These are phyloP conservation scores for Fusarium foetens DNA, from an alignment of 2,329 filamentous ascomycete genomes.

Conservation along the genomic window DNA sequence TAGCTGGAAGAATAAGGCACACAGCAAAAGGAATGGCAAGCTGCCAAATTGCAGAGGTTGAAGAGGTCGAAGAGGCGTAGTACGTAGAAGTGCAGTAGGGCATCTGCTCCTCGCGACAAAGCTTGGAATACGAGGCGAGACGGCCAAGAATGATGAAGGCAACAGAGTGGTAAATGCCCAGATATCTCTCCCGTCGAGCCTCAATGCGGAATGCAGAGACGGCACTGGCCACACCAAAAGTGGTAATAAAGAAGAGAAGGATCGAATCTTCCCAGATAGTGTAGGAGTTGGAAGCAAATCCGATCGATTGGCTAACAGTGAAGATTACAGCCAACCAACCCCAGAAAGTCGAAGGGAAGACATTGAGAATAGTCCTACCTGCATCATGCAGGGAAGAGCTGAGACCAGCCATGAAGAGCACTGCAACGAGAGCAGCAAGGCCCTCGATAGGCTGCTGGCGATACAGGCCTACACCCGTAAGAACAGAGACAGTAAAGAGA, in stretches of 20 bases:
- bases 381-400: conserved; percentile 55
- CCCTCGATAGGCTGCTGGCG: conserved; percentile 48
- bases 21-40: conserved; percentile 81
- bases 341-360: conserved; percentile 83
- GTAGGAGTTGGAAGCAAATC: conserved; percentile 97
- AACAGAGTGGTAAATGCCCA: conserved; percentile 86
- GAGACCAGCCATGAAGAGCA: conserved; percentile 55
- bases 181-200: conserved; percentile 71
- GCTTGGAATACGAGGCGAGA: conserved; percentile 84
- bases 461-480: conserved; percentile 47
- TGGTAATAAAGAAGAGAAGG: conserved; percentile 87
- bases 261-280: conserved; percentile 99
- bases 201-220: conserved; percentile 80
- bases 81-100: conserved; percentile 95
- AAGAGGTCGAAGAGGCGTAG: conserved; percentile 90
- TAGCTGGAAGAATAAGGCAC: conserved; percentile 74
- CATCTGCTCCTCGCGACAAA: conserved; percentile 99
- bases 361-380: conserved; percentile 58
- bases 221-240: conserved; percentile 82
- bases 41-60: conserved; percentile 93
- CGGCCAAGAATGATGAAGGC: conserved; percentile 84
- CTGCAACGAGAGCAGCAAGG: conserved; percentile 53
- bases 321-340: conserved; percentile 86
- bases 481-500: conserved; percentile 45
- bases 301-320: conserved; percentile 86